Conservation (phyloP, 2,329 filamentous ascomycete species). For the Ceratocystis variospora region DNA sequence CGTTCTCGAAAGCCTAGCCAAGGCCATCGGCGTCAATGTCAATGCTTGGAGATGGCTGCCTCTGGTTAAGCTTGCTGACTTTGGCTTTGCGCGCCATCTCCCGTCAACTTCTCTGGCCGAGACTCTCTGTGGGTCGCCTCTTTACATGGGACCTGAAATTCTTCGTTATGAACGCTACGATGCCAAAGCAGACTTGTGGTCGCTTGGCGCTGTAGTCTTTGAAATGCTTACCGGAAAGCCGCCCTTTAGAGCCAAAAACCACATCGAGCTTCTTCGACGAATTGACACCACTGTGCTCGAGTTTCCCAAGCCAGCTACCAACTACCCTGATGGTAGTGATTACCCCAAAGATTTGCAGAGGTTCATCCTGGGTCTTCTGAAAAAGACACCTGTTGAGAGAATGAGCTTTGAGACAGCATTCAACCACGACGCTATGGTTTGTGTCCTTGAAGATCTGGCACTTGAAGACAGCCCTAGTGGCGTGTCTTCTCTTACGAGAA, state of each 20-base stretch:
- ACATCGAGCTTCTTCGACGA: slow-evolving; percentile 82
- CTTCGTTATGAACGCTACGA: slow-evolving; percentile 94
- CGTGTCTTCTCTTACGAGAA: slow-evolving; percentile 23
- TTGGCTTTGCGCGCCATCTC: slow-evolving; percentile 90
- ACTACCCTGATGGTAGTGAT: slow-evolving; percentile 7
- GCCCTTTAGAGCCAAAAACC: slow-evolving; percentile 83
- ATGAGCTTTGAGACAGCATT: slow-evolving; percentile 83
- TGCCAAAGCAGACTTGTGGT: slow-evolving; percentile 94
- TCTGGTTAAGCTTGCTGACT: slow-evolving; percentile 96
- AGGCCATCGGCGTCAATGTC: slow-evolving; percentile 53
- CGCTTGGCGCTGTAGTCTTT: slow-evolving; percentile 84
- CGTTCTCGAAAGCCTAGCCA: slow-evolving; percentile 29
- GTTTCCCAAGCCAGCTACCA: slow-evolving; percentile 9
- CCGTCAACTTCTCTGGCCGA: slow-evolving; percentile 86
- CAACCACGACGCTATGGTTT: slow-evolving; percentile 54
- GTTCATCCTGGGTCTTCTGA: slow-evolving; percentile 73
- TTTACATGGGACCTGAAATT: slow-evolving; percentile 99
- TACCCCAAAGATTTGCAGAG: slow-evolving; percentile 52
- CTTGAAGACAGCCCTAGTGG: slow-evolving; percentile 47
- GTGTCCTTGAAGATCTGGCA: slow-evolving; percentile 65
- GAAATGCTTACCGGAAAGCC: slow-evolving; percentile 89
- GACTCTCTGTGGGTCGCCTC: slow-evolving; percentile 85
- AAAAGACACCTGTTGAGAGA: slow-evolving; percentile 71
- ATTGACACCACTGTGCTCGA: slow-evolving; percentile 64
- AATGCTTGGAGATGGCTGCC: slow-evolving; percentile 39